phyloP scores from a whole-genome alignment of 371 early-diverging fungal species.

The Paramicrosporidium saccamoebae region DNA sequence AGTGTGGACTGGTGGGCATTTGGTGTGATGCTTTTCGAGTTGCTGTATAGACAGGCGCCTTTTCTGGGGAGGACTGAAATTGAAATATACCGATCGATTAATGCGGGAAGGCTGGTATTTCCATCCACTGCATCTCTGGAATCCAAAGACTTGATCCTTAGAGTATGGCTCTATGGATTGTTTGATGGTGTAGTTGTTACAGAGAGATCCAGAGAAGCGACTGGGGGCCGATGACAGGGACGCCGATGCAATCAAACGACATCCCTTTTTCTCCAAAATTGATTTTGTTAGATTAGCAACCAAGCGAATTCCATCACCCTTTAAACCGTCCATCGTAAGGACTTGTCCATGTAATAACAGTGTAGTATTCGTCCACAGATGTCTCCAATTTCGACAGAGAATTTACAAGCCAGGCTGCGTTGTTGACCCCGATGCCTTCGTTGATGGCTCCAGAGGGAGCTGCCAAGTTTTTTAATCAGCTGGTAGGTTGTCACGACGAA shows the following conservation, averaged over 20 bases:
- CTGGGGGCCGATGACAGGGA: slow-evolving; percentile 47
- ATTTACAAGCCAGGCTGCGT: slow-evolving; percentile 59
- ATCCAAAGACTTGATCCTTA: slow-evolving; percentile 16
- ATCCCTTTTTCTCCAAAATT: slow-evolving; percentile 67
- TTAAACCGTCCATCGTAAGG: slow-evolving; percentile 45
- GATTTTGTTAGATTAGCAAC: slow-evolving; percentile 66
- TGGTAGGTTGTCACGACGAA: too few relatives aligned
- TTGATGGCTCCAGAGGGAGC: too few relatives aligned
- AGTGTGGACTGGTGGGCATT: slow-evolving; percentile 98
- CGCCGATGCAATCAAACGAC: slow-evolving; percentile 57
- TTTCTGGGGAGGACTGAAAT: slow-evolving; percentile 79
- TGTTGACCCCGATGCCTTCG: slow-evolving; percentile 33
- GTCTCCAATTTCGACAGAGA: slow-evolving; percentile 81
- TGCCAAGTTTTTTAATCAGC: too few relatives aligned
- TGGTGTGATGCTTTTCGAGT: slow-evolving; percentile 91
- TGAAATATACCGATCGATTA: slow-evolving; percentile 71
- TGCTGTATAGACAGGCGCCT: slow-evolving; percentile 70
- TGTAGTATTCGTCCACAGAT: slow-evolving; percentile 37
- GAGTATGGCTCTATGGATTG: slow-evolving; percentile 19
- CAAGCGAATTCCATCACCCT: slow-evolving; percentile 50
- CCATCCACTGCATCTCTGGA: slow-evolving; percentile 60
- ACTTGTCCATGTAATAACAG: too few relatives aligned
- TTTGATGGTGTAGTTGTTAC: slow-evolving; percentile 46
- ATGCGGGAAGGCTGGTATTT: slow-evolving; percentile 61
- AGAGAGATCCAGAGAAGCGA: slow-evolving; percentile 50